phyloP scores from a whole-genome alignment of 345 rosid species.

The Reutealis trisperma region DNA sequence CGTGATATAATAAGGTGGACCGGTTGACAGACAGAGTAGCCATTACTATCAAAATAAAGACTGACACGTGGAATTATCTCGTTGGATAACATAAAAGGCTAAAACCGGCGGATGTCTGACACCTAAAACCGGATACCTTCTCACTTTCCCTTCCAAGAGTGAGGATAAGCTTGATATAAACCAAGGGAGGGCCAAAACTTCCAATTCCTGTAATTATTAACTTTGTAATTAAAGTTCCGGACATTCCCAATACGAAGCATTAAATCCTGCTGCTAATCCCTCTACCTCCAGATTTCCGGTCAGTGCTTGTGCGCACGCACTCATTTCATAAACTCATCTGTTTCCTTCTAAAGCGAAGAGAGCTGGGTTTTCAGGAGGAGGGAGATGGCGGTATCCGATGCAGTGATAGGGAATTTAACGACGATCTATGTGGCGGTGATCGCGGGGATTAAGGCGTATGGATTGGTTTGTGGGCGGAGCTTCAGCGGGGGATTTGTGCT shows the following conservation, averaged over 20 bases:
- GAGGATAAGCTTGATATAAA: conserved; percentile 24
- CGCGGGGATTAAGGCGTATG: conserved; percentile 66
- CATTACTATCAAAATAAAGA: no score
- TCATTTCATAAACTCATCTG: background rate
- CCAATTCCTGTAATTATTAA: conserved; percentile 2
- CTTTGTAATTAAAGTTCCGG: conserved; percentile 4
- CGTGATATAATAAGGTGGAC: no score
- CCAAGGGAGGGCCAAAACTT: background rate
- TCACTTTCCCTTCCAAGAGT: conserved; percentile 6
- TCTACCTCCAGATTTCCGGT: background rate
- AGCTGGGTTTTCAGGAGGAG: background rate
- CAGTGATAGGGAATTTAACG: conserved; percentile 76
- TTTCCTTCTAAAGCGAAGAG: no score
- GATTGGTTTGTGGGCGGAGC: conserved; percentile 57
- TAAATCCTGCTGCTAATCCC: background rate
- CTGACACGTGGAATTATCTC: conserved; percentile 12
- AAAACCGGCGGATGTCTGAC: conserved; percentile 9
- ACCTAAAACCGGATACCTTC: conserved; percentile 8
- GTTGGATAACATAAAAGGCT: conserved; percentile 12
- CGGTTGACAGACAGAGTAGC: no score
- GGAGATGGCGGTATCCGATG: conserved; percentile 77
- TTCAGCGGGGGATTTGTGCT: conserved; percentile 73
- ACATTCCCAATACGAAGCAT: conserved; percentile 21
- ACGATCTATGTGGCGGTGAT: conserved; percentile 83
- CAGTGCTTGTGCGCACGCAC: background rate